Evolutionary conservation across 2,329 filamentous ascomycete genomes (phyloP), one percentile per base, ranked within the genome.

Genomic region (Colletotrichum magnum): DNA sequence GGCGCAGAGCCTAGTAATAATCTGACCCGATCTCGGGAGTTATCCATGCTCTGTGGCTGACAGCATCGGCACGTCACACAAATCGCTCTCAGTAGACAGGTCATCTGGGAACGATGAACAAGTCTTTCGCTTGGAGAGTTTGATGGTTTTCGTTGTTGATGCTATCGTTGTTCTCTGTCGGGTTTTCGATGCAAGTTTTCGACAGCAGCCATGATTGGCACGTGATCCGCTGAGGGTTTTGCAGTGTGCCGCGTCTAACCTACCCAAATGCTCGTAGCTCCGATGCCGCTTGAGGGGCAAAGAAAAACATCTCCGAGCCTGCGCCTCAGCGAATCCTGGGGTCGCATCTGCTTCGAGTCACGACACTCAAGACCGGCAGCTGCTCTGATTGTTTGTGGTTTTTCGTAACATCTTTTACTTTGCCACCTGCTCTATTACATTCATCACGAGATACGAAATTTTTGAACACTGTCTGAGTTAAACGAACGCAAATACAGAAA

Each of bases 221-320:
- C 67, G 67, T 69, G 67, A 69, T 63, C 61, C 21, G 13, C 39
- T 7, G 12, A 51, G 36, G 45, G 58, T 58, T n/a, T 26, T 57
- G 53, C 41, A 53, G 58, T 52, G 65, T 52, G 41, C 41, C 32
- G 65, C 54, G 12, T 24, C 43, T 48, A 48, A 21, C 52, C 43
- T 48, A 52, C 41, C 61, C 45, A 45, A 51, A 45, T 53, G 64
- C 45, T 36, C 43, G 51, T 16, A 62, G 57, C 68, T 70, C 68
- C 68, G 68, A 70, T 70, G 68, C 68, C 68, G 68, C 66, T 69
- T 45, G 54, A 62, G 56, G 64, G 26, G 62, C 68, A 41, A 62
- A 62, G 56, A 62, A 69, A 70, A 70, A 41, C 58, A 21, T 67
- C 39, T 69, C 36, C 18, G 28, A 58, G 48, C 43, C 56, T 57